Conservation (phyloP, 495 filamentous ascomycete species). For the Aspergillus haitiensis region DNA sequence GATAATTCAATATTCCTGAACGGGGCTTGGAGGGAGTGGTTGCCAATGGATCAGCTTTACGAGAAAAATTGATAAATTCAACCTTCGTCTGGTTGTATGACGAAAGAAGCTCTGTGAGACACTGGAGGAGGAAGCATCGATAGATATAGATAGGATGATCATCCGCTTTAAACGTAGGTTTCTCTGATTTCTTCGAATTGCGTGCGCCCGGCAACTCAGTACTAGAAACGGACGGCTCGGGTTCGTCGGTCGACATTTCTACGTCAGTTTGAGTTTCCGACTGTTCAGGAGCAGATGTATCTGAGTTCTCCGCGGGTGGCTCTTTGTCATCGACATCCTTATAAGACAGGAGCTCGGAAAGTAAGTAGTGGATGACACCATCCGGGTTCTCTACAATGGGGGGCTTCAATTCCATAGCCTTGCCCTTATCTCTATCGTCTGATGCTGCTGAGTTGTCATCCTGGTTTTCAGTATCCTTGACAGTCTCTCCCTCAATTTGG, state of each 20-base stretch:
- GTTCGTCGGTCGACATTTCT: constrained; percentile 49
- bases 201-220: constrained; percentile 34
- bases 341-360: constrained; percentile 91
- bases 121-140: constrained; percentile 91
- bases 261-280: constrained; percentile 50
- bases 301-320: constrained; percentile 45
- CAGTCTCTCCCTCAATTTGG: constrained; percentile 35
- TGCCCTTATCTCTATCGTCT: constrained; percentile 60
- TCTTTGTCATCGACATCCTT: constrained; percentile 88
- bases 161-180: constrained; percentile 82
- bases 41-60: constrained; percentile 76
- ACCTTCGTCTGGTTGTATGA: constrained; percentile 94
- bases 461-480: constrained; percentile 30
- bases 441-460: constrained; percentile 33
- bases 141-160: constrained; percentile 96
- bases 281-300: constrained; percentile 39
- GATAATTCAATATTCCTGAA: constrained; percentile 88
- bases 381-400: constrained; percentile 91
- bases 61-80: constrained; percentile 98
- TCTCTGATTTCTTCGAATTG: constrained; percentile 62
- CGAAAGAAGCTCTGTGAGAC: constrained; percentile 86
- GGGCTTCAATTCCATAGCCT: constrained; percentile 66
- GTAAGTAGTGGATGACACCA: constrained; percentile 91
- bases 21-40: constrained; percentile 92
- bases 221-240: constrained; percentile 40